phyloP scores from a whole-genome alignment of 163 green algal species.

The Scenedesmus sp. region DNA sequence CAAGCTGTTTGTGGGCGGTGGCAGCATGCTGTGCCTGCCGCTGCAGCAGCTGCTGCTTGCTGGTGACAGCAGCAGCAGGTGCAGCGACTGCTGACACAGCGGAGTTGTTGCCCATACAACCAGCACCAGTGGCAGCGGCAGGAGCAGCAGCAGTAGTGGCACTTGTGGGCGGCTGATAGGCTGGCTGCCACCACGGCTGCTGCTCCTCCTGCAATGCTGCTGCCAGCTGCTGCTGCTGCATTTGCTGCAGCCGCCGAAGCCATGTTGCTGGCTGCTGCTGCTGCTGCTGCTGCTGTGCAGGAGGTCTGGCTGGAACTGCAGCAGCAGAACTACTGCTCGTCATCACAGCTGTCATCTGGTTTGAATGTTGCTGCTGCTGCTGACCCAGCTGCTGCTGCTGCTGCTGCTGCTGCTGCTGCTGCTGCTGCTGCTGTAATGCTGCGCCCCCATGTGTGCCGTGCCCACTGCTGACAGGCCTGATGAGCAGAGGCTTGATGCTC shows the following conservation, averaged over 20 bases:
- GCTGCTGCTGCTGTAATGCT: background rate
- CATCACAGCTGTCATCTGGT: background rate
- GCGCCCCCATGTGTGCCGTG: background rate
- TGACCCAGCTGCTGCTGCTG: background rate
- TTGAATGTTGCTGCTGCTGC: background rate
- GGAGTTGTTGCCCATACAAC: too few relatives aligned
- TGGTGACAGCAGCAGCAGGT: background rate
- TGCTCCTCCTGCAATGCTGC: slow-evolving; percentile 21
- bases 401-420: background rate
- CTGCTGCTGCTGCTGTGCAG: background rate
- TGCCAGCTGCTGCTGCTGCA: background rate
- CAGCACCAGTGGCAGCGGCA: background rate
- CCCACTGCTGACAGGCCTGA: background rate
- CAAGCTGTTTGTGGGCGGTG: background rate
- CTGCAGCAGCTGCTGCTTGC: background rate
- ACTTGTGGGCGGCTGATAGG: background rate
- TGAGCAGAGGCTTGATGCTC: background rate
- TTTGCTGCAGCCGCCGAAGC: slow-evolving; percentile 1
- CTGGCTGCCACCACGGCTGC: slow-evolving; percentile 1
- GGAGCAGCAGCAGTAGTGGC: background rate
- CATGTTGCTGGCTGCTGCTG: slow-evolving; percentile 12
- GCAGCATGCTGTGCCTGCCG: background rate
- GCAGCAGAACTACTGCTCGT: background rate
- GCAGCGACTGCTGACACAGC: background rate
- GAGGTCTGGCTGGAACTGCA: background rate